Conservation (phyloP, 139 green algal species). For the Astrephomene gubernaculifera region DNA sequence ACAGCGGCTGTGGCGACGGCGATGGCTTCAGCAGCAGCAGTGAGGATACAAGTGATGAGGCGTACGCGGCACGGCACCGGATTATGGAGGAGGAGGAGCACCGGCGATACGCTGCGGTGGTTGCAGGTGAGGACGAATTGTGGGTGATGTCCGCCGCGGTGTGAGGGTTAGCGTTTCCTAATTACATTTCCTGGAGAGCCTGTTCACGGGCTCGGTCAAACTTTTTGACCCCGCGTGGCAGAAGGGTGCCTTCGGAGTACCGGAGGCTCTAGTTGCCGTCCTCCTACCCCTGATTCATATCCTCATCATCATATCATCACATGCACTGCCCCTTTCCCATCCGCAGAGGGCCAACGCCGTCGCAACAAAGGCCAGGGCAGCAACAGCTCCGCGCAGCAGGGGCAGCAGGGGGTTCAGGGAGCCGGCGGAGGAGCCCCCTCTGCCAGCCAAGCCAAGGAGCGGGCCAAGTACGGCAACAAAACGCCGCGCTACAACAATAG, state of each 20-base stretch:
- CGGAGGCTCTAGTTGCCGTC: no score
- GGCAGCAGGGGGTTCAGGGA: not conserved
- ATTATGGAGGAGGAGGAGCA: constrained; percentile 59
- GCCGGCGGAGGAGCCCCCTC: not conserved
- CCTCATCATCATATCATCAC: not conserved
- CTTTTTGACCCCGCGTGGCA: no score
- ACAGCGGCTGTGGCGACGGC: constrained; percentile 9
- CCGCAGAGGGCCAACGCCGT: constrained; percentile 46
- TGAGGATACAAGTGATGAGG: constrained; percentile 63
- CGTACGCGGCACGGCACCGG: constrained; percentile 45
- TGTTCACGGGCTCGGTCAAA: no score
- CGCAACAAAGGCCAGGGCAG: constrained; percentile 49
- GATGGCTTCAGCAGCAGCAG: constrained; percentile 65
- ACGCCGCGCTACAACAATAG: constrained; percentile 3
- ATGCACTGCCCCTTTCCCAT: not conserved
- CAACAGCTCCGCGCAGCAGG: not conserved
- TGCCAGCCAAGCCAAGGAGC: not conserved
- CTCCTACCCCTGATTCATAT: not conserved
- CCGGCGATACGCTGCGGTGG: constrained; percentile 30
- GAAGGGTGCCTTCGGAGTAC: no score
- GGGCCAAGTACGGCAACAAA: constrained; percentile 28
- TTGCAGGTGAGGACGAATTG: no score
- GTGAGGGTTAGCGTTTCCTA: no score
- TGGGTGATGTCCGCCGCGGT: not conserved
- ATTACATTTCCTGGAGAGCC: no score